phyloP scores from a whole-genome alignment of 495 filamentous ascomycete species.

The Sphaerosporella brunnea region DNA sequence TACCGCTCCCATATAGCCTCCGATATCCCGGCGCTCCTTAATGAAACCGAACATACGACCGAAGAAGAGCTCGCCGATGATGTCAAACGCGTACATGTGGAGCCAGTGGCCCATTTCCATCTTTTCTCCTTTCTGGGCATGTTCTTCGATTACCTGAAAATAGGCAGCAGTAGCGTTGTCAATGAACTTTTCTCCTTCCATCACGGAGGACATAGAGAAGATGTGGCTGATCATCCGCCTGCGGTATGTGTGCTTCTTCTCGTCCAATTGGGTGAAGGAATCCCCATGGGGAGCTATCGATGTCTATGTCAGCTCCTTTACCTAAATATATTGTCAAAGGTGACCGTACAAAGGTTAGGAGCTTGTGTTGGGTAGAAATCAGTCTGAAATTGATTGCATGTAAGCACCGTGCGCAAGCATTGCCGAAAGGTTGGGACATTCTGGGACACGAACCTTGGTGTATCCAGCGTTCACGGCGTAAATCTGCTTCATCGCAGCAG shows the following conservation, averaged over 20 bases:
- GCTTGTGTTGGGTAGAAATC: conserved; percentile 5
- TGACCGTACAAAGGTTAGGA: conserved; percentile 2
- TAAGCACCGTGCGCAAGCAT: too few species aligned
- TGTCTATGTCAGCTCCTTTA: too few species aligned
- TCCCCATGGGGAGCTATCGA: conserved; percentile 21
- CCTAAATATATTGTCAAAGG: too few species aligned
- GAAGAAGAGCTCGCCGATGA: conserved; percentile 29
- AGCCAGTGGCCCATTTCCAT: conserved; percentile 14
- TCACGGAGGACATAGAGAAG: conserved; percentile 13
- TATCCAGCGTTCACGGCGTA: conserved; percentile 9
- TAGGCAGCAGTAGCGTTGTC: not conserved
- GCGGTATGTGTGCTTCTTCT: conserved; percentile 18
- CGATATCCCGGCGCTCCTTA: conserved; percentile 17
- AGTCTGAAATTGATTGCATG: not conserved
- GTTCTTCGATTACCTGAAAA: not conserved
- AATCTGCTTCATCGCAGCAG: conserved; percentile 19
- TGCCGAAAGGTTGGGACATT: not conserved
- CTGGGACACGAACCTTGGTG: conserved; percentile 1
- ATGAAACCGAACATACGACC: conserved; percentile 29
- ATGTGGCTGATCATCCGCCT: conserved; percentile 17
- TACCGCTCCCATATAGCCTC: conserved; percentile 23
- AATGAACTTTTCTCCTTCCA: not conserved
- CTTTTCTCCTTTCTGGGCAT: not conserved
- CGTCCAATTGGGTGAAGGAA: conserved; percentile 21
- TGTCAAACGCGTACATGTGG: conserved; percentile 24